A percentile compares a stretch with the other conserved stretches of the same genome.
These are phyloP conservation scores for Phytophthora sp. DNA, from an alignment of 352 stramenopile genomes.

Conservation along the genomic window DNA sequence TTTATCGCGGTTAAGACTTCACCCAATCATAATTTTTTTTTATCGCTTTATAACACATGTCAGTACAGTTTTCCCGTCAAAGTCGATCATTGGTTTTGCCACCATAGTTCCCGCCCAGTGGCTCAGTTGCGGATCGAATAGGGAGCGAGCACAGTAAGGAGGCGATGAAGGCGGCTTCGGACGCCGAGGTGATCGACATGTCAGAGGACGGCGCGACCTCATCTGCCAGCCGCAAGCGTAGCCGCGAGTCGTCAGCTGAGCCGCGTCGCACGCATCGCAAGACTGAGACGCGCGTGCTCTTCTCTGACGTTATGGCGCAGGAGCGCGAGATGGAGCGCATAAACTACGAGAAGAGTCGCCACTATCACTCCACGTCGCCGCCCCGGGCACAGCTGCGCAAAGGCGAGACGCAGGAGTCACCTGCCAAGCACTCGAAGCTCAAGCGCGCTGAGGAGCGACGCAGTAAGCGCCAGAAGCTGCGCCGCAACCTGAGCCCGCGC, in stretches of 20 bases:
- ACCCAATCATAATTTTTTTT: slow-evolving; percentile 1
- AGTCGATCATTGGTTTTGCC: slow-evolving; percentile 9
- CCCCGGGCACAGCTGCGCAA: slow-evolving; percentile 43
- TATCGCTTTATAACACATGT: neutral
- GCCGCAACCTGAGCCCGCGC: slow-evolving; percentile 50
- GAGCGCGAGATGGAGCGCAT: slow-evolving; percentile 58
- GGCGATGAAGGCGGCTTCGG: neutral
- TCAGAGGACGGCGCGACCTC: slow-evolving; percentile 1
- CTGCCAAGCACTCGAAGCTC: slow-evolving; percentile 40
- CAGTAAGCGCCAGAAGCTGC: slow-evolving; percentile 49
- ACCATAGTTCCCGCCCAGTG: slow-evolving; percentile 9
- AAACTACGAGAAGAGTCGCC: slow-evolving; percentile 39
- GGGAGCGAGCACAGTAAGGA: neutral
- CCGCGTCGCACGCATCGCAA: slow-evolving; percentile 33
- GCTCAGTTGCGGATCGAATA: neutral
- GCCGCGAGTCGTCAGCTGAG: slow-evolving; percentile 6
- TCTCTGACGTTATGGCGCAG: slow-evolving; percentile 61
- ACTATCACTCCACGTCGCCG: slow-evolving; percentile 15
- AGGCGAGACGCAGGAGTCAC: slow-evolving; percentile 38
- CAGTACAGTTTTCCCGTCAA: neutral
- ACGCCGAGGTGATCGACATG: slow-evolving; percentile 1
- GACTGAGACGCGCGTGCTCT: slow-evolving; percentile 49
- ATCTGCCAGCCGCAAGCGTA: slow-evolving; percentile 15
- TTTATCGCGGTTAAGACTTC: too few species aligned
- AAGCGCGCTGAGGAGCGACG: slow-evolving; percentile 62